Conservation (phyloP, 2,329 filamentous ascomycete species). For the Fusarium sp. region DNA sequence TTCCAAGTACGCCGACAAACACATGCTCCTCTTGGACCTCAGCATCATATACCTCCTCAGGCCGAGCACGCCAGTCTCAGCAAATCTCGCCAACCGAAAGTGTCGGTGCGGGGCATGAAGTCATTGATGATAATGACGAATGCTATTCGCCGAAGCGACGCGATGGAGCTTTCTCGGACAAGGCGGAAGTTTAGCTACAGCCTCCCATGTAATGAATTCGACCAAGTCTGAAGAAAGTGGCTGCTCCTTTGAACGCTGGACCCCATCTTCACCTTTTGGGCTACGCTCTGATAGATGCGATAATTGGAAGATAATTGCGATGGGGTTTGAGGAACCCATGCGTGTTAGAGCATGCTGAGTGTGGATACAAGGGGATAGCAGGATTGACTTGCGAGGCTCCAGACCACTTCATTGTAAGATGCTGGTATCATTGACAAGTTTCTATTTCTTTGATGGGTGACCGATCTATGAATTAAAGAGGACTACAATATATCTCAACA, state of each 20-base stretch:
- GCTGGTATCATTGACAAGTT: neutral
- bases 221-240: neutral
- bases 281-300: neutral
- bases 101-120: neutral
- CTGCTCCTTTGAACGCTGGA: neutral
- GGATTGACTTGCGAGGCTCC: neutral
- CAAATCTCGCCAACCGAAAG: neutral
- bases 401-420: neutral
- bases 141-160: neutral
- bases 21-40: neutral
- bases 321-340: neutral
- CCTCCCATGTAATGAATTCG: neutral
- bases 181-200: neutral
- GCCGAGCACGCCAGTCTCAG: neutral
- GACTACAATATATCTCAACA: neutral
- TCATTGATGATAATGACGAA: neutral
- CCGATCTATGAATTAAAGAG: neutral
- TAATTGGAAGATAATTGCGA: neutral
- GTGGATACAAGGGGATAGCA: neutral
- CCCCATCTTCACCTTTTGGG: neutral
- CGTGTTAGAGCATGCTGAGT: neutral
- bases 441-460: neutral
- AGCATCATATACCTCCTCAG: neutral
- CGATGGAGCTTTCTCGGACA: neutral
- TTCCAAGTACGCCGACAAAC: neutral